Conservation (phyloP, 305 asterid species). For the Solanum hybrid region DNA sequence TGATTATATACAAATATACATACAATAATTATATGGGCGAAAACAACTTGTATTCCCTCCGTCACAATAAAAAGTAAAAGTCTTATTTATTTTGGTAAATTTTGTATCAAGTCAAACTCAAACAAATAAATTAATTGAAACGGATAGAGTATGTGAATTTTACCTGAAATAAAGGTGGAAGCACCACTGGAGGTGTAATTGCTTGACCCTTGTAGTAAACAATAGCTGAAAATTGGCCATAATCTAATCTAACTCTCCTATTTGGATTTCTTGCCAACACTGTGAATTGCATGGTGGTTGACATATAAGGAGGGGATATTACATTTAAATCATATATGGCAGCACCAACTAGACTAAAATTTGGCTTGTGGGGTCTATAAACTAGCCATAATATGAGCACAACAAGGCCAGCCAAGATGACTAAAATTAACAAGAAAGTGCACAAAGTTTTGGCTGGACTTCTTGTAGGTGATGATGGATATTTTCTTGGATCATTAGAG, state of each 20-base stretch:
- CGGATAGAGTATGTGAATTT: not conserved
- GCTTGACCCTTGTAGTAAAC: constrained; percentile 41
- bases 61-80: no score
- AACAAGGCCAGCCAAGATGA: constrained; percentile 32
- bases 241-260: constrained; percentile 30
- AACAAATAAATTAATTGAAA: no score
- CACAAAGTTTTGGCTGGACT: constrained; percentile 9
- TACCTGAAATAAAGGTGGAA: constrained; percentile 40
- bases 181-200: constrained; percentile 34
- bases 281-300: constrained; percentile 52
- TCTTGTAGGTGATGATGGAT: not conserved
- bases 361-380: constrained; percentile 48
- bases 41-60: no score
- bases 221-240: constrained; percentile 43
- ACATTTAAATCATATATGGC: constrained; percentile 41
- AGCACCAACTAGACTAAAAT: constrained; percentile 39
- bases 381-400: constrained; percentile 44
- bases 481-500: not conserved
- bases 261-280: constrained; percentile 50
- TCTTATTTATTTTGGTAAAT: not conserved
- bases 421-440: constrained; percentile 13
- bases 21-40: no score
- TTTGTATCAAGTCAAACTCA: not conserved
- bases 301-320: constrained; percentile 36
- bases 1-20: not conserved